Conservation (phyloP, 2,329 filamentous ascomycete species). For the Pseudocercospora vitis region DNA sequence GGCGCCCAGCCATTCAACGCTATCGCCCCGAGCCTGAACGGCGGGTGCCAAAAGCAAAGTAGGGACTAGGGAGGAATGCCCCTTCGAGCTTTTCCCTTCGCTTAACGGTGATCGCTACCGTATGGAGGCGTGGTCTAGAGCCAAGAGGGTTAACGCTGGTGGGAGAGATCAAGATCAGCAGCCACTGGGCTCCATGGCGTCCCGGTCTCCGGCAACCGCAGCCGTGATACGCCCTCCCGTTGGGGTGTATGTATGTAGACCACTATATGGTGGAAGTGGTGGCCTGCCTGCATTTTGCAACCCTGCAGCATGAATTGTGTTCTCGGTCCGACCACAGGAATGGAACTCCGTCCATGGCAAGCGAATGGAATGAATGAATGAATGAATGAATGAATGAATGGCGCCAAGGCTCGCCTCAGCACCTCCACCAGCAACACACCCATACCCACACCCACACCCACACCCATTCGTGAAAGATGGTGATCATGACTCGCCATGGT, state of each 20-base stretch:
- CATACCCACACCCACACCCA: no score
- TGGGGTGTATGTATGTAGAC: not conserved
- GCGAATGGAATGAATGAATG: no score
- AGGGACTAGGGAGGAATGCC: not conserved
- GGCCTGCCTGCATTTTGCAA: not conserved
- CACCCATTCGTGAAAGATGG: not conserved
- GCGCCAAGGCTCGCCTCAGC: not conserved
- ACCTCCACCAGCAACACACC: no score
- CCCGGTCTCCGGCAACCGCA: conserved; percentile 9
- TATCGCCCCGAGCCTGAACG: not conserved
- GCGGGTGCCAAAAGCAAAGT: not conserved
- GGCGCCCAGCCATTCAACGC: conserved; percentile 3
- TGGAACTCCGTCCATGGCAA: not conserved
- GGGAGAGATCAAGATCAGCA: conserved; percentile 15
- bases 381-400: no score
- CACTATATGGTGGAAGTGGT: no score
- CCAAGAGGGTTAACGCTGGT: not conserved
- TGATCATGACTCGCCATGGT: not conserved
- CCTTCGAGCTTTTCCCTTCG: not conserved
- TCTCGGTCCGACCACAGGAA: not conserved
- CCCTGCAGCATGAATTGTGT: no score
- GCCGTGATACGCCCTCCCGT: not conserved
- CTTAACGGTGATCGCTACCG: conserved; percentile 12
- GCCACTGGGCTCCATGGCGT: conserved; percentile 12
- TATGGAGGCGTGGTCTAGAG: conserved; percentile 2